Conservation (phyloP, 2,329 filamentous ascomycete species). For the Orbilia oligospora region DNA sequence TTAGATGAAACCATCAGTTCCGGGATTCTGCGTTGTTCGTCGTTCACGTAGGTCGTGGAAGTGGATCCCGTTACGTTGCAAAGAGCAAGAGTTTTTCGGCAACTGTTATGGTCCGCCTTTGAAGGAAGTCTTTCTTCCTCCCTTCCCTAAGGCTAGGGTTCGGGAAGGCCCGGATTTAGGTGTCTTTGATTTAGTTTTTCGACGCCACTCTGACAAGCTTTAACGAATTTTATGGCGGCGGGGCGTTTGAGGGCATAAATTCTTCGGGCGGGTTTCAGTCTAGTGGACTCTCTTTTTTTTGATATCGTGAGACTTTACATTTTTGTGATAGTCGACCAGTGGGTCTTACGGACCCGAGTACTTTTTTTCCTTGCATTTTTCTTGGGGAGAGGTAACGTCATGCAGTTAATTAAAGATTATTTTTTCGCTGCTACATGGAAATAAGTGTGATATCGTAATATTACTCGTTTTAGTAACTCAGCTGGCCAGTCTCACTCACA, state of each 20-base stretch:
- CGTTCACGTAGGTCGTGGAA: background rate
- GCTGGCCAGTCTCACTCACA: too few species aligned
- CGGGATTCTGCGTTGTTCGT: slow-evolving; percentile 6
- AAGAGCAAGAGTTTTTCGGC: background rate
- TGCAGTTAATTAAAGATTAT: background rate
- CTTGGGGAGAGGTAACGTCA: background rate
- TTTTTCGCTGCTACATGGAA: background rate
- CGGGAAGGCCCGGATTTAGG: slow-evolving; percentile 1
- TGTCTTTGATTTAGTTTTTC: background rate
- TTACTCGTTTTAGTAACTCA: background rate
- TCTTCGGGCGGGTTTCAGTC: too few species aligned
- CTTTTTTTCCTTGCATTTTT: background rate
- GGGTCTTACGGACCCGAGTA: background rate
- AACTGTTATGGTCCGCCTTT: background rate
- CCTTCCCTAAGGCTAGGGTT: background rate
- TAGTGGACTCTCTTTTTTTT: background rate
- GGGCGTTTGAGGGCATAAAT: background rate
- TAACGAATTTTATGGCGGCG: background rate
- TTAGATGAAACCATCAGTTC: background rate
- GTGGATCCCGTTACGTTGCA: slow-evolving; percentile 12
- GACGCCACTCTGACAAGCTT: background rate
- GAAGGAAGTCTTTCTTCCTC: background rate
- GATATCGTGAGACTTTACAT: background rate
- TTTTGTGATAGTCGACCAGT: background rate
- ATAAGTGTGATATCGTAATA: slow-evolving; percentile 4